A percentile compares a stretch with the other conserved stretches of the same genome.
phyloP scores from a whole-genome alignment of 371 early-diverging fungal genomes.

The Thermomucor indicae-seudaticae region DNA sequence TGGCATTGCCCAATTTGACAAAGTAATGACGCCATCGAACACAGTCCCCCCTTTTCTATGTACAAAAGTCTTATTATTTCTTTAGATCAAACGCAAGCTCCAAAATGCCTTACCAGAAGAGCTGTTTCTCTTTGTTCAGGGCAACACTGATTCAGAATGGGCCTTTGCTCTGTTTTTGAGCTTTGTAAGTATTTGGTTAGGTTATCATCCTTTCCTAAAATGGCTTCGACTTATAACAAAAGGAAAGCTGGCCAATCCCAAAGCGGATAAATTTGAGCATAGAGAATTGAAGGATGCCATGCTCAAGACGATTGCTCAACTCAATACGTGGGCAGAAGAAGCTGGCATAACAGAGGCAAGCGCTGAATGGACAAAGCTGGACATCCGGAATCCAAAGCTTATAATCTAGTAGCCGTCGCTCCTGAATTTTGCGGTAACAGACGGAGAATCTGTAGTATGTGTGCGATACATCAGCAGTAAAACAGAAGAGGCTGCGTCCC shows the following conservation, averaged over 20 bases:
- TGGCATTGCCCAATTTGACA: conserved; percentile 66
- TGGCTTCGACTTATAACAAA: not conserved
- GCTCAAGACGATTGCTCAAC: conserved; percentile 66
- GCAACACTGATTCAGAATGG: conserved; percentile 86
- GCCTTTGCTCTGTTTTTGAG: conserved; percentile 85
- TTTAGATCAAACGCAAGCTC: conserved; percentile 69
- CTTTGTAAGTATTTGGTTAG: conserved; percentile 36
- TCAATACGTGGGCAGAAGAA: conserved; percentile 69
- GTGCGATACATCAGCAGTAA: conserved; percentile 71
- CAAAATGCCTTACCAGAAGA: conserved; percentile 65
- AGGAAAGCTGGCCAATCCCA: conserved; percentile 53
- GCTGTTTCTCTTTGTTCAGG: conserved; percentile 67
- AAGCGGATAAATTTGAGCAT: conserved; percentile 44
- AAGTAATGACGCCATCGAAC: conserved; percentile 29
- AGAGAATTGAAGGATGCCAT: conserved; percentile 67
- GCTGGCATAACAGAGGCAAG: conserved; percentile 49
- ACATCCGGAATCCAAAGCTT: not conserved
- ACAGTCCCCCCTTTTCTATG: too few species aligned
- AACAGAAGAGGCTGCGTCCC: conserved; percentile 70
- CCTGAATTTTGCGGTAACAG: conserved; percentile 87
- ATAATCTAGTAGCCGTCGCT: conserved; percentile 48
- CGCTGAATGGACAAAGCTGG: not conserved
- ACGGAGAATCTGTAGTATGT: conserved; percentile 77
- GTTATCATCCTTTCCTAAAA: not conserved
- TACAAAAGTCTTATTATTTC: not conserved